These are phyloP conservation scores for Stylonectria norvegica DNA, from an alignment of 2,329 filamentous ascomycete genomes.

Conservation along the genomic window DNA sequence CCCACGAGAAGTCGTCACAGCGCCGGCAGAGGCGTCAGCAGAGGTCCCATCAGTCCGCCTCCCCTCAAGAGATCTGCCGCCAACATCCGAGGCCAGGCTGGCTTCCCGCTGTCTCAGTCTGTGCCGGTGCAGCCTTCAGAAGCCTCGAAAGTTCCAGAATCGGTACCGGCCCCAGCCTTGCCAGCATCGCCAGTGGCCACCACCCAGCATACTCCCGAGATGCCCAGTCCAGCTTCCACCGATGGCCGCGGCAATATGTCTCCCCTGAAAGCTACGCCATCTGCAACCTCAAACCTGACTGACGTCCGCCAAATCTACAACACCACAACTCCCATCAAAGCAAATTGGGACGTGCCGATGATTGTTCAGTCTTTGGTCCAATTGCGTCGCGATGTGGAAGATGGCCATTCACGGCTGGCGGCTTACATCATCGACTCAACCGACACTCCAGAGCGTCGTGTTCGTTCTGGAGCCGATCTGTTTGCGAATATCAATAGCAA, in stretches of 20 bases:
- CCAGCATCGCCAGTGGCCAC: no score
- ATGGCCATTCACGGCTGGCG: slow-evolving; percentile 44
- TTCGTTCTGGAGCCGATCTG: slow-evolving; percentile 43
- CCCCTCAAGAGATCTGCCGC: slow-evolving; percentile 12
- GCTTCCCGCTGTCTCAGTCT: no score
- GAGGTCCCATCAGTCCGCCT: slow-evolving; percentile 29
- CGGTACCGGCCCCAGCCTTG: no score
- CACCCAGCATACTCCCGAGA: no score
- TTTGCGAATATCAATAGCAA: slow-evolving; percentile 44
- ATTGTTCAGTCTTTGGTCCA: slow-evolving; percentile 40
- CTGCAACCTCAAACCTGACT: no score
- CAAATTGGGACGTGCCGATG: slow-evolving; percentile 42
- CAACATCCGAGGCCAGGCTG: not conserved
- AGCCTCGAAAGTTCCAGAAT: no score
- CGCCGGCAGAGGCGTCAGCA: slow-evolving; percentile 9
- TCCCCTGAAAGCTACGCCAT: no score
- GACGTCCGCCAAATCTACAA: slow-evolving; percentile 8
- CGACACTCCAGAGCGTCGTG: slow-evolving; percentile 37
- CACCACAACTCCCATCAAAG: slow-evolving; percentile 16
- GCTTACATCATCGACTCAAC: slow-evolving; percentile 45
- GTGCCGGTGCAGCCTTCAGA: no score
- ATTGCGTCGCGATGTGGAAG: slow-evolving; percentile 43
- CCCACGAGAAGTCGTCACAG: slow-evolving; percentile 2
- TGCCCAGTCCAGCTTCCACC: no score
- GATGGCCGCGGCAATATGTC: no score